Conservation (phyloP, 129 eudicot genomes). For the Dittrichia graveolens region DNA sequence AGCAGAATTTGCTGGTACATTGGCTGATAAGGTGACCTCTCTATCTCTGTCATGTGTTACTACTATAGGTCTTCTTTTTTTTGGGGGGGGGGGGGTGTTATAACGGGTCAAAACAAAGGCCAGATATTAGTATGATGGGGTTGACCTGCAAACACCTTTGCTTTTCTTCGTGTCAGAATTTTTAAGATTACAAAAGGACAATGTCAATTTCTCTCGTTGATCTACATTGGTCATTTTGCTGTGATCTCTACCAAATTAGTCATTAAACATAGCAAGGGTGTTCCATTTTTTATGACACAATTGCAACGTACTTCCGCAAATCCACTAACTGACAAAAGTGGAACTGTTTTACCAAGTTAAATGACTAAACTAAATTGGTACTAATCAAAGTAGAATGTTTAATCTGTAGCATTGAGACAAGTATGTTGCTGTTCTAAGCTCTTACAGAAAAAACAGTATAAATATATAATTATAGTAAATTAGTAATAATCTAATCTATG, state of each 20-base stretch:
- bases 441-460: not conserved
- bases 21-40: constrained; percentile 69
- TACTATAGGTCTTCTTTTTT: not conserved
- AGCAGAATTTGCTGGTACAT: constrained; percentile 62
- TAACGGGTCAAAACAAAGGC: not conserved
- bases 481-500: not conserved
- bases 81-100: not conserved
- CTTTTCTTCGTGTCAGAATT: not conserved
- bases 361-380: not conserved
- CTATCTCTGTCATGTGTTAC: not conserved
- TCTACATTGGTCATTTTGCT: too few relatives aligned
- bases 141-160: not conserved
- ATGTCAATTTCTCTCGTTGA: not conserved
- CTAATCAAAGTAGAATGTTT: not conserved
- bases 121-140: not conserved
- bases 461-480: not conserved
- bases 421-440: not conserved
- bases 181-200: not conserved
- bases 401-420: not conserved
- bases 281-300: not conserved
- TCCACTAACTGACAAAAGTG: too few relatives aligned
- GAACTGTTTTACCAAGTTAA: not conserved
- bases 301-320: too few relatives aligned
- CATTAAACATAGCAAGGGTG: not conserved
- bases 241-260: too few relatives aligned